Evolutionary conservation across 2,329 filamentous ascomycete genomes (phyloP).

Genomic region (Dothistroma septosporum): DNA sequence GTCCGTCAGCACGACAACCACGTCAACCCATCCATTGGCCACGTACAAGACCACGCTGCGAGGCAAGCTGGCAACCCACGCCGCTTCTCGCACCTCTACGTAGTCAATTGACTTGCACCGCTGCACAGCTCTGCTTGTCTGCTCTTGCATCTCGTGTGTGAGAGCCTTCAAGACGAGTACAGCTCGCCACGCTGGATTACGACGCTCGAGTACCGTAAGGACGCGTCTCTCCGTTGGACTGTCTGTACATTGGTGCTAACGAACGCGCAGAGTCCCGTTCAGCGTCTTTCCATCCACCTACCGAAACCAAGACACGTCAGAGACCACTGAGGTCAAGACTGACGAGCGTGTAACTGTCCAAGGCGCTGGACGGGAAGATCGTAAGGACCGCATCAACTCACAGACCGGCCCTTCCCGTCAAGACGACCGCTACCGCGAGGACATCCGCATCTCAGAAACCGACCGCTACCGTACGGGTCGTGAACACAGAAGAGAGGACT

Average conservation of each 20-base stretch:
- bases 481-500: constrained; percentile 50
- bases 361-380: constrained; percentile 97
- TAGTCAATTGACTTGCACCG: constrained; percentile 4
- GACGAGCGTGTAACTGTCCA: constrained; percentile 78
- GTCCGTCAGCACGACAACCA: background rate
- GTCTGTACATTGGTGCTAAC: background rate
- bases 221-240: background rate
- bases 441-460: constrained; percentile 79
- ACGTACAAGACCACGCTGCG: background rate
- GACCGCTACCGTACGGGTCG: constrained; percentile 67
- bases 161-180: constrained; percentile 66
- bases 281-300: constrained; percentile 99
- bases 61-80: background rate
- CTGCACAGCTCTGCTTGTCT: constrained; percentile 22
- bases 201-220: constrained; percentile 83
- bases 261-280: constrained; percentile 68
- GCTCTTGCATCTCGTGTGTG: constrained; percentile 40
- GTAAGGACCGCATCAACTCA: constrained; percentile 67
- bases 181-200: constrained; percentile 98
- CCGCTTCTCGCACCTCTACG: constrained; percentile 1
- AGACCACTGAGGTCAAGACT: constrained; percentile 71
- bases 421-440: constrained; percentile 67
- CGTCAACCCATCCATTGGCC: background rate
- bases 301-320: constrained; percentile 63
- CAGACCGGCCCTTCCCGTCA: constrained; percentile 59